Evolutionary conservation across 768 basidiomycete species (phyloP).

Genomic region (Lentinula boryana): DNA sequence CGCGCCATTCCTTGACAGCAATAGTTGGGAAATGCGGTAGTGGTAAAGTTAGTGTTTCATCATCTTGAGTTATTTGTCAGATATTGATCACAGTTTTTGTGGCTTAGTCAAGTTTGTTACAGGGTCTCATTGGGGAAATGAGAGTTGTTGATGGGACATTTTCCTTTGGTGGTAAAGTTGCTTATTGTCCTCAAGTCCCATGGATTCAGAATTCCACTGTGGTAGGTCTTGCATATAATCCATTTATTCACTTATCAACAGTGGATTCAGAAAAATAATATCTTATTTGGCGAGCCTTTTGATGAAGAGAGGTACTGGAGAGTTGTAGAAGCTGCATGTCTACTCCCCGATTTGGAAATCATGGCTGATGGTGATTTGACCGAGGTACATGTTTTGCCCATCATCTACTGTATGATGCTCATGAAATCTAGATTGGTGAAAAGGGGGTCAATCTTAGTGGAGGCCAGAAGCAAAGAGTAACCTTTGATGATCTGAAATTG

Average conservation of each 20-base stretch:
- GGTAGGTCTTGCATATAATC: slow-evolving; percentile 23
- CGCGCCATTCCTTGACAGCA: slow-evolving; percentile 53
- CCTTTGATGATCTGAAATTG: slow-evolving; percentile 1
- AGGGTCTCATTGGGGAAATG: slow-evolving; percentile 72
- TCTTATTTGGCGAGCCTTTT: slow-evolving; percentile 59
- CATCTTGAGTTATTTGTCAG: background rate
- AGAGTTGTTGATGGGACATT: slow-evolving; percentile 42
- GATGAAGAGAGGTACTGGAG: slow-evolving; percentile 65
- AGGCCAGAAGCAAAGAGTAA: slow-evolving; percentile 57
- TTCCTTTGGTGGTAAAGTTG: slow-evolving; percentile 56
- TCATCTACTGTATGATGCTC: background rate
- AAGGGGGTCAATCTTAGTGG: slow-evolving; percentile 65
- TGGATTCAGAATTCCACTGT: slow-evolving; percentile 73
- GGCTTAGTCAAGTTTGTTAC: slow-evolving; percentile 44
- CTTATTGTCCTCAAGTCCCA: slow-evolving; percentile 67
- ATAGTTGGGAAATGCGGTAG: slow-evolving; percentile 67
- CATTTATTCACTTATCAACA: background rate
- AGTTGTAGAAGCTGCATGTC: slow-evolving; percentile 49
- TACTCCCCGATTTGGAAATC: slow-evolving; percentile 60
- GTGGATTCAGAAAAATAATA: slow-evolving; percentile 48
- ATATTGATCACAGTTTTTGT: background rate
- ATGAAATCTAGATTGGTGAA: slow-evolving; percentile 50
- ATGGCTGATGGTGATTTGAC: slow-evolving; percentile 69
- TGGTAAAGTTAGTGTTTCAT: slow-evolving; percentile 38
- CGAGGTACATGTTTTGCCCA: slow-evolving; percentile 35